These are phyloP conservation scores for Nemania sp. DNA, from an alignment of 2,329 filamentous ascomycete genomes.

Conservation along the genomic window DNA sequence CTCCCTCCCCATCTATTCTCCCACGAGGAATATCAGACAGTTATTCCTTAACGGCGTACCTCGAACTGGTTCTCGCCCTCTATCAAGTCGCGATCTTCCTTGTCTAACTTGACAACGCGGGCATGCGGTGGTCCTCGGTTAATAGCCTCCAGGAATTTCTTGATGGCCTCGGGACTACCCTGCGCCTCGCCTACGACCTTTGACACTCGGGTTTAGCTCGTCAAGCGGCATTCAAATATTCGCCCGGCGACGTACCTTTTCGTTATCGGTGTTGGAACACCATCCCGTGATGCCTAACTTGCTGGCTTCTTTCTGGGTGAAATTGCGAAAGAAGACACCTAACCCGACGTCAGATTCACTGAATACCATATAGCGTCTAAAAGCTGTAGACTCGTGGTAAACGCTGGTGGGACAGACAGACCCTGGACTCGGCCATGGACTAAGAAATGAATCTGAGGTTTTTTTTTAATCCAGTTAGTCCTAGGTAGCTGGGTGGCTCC, in stretches of 20 bases:
- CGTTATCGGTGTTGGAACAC: conserved; percentile 62
- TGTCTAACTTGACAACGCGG: conserved; percentile 74
- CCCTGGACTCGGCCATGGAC: conserved; percentile 75
- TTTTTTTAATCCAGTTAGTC: neutral
- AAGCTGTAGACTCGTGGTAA: neutral
- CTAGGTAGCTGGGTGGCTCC: neutral
- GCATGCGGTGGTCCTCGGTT: conserved; percentile 74
- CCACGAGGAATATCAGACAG: neutral
- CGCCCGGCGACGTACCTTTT: conserved; percentile 50
- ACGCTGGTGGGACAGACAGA: conserved; percentile 37
- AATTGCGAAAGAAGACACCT: conserved; percentile 65
- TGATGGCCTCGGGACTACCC: conserved; percentile 66
- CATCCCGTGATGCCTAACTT: conserved; percentile 61
- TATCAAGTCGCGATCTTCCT: conserved; percentile 66
- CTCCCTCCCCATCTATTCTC: neutral
- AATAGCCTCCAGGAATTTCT: conserved; percentile 74
- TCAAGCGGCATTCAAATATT: neutral
- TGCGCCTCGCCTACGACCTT: conserved; percentile 94
- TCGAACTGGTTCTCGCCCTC: conserved; percentile 71
- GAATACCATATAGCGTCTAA: neutral
- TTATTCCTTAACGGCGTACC: conserved; percentile 48
- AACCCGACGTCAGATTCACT: conserved; percentile 28
- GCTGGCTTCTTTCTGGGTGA: conserved; percentile 56
- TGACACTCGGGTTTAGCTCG: conserved; percentile 21
- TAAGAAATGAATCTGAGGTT: conserved; percentile 60